Evolutionary conservation across 495 filamentous ascomycete genomes (phyloP).

Genomic region (Aspergillus ostianus): DNA sequence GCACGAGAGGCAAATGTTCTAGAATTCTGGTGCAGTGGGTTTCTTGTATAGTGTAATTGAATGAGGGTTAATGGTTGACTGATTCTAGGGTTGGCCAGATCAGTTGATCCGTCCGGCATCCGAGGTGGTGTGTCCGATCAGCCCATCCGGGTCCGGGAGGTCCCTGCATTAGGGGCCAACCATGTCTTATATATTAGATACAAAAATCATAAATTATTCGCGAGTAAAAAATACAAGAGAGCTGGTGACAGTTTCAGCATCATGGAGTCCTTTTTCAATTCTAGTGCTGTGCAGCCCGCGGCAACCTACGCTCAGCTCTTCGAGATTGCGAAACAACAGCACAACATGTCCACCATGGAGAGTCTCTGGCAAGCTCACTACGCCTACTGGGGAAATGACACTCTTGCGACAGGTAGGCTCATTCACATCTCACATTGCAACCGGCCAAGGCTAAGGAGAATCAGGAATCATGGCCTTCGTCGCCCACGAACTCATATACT

Average conservation of each 20-base stretch:
- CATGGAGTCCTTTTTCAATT: constrained; percentile 18
- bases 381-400: constrained; percentile 96
- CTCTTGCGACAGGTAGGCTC: constrained; percentile 73
- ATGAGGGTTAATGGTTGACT: background rate
- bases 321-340: constrained; percentile 66
- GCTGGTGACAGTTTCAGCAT: background rate
- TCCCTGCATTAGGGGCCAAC: constrained; percentile 2
- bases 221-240: background rate
- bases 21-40: background rate
- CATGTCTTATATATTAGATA: background rate
- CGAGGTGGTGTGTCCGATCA: constrained; percentile 27
- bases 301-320: constrained; percentile 18
- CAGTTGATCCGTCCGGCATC: constrained; percentile 13
- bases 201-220: background rate
- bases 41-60: background rate
- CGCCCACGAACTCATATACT: constrained; percentile 94
- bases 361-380: constrained; percentile 93
- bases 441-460: background rate
- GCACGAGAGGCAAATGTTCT: too few species aligned
- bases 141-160: constrained; percentile 22
- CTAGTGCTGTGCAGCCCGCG: constrained; percentile 11
- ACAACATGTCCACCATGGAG: constrained; percentile 80
- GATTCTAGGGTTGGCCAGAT: constrained; percentile 5
- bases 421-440: background rate
- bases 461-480: constrained; percentile 80